Evolutionary conservation across 768 basidiomycete genomes (phyloP), one percentile per base, ranked within the genome.

Genomic region (Leccinum ochraceum): DNA sequence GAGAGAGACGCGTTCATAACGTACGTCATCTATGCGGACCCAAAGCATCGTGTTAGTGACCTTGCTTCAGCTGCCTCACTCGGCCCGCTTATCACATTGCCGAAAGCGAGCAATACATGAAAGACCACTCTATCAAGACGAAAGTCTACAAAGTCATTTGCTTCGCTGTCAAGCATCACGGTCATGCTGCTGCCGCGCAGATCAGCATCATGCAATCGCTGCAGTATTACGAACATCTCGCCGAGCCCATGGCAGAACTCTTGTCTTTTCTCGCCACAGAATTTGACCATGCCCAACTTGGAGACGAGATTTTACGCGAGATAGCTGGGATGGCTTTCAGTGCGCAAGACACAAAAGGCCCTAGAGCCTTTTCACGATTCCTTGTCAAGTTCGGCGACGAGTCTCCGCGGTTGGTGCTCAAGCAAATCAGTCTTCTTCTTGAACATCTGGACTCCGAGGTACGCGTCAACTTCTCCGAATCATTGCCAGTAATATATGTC

Each of bases 401-500:
- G 16, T 82, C 85, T 9, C 94, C 95, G 0, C 79, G 93, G 16
- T 76, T 87, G 2, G 87, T 97, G 2, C 78, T 93, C 65, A 96
- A 97, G 76, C 95, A 98, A 74, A 88, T 98, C 62, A 87, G 88
- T 68, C 75, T 98, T 53, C 78, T 99, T 14, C 80, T 92, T 22
- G 79, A 83, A 17, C 95, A 98, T 67, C 78, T 98, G 14, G 96
- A 99, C 69, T 94, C 92, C 28, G 97, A 99, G 78, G 95, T 92
- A 67, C 8, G 78, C 69, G 9, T n/a, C 17, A 10, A 2, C 10
- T 17, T 30, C 26, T 54, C 37, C 2, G 22, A 39, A 28, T 30
- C 22, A 5, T 50, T 14, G 8, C 30, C 13, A 13, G 24, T 57
- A 13, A 58, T 42, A n/a, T n/a, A 39, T 11, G 32, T 20, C 39